A percentile compares a stretch with the other conserved stretches of the same genome.
phyloP scores from a whole-genome alignment of 2,329 filamentous ascomycete species.

The Aspergillus arachidicola region DNA sequence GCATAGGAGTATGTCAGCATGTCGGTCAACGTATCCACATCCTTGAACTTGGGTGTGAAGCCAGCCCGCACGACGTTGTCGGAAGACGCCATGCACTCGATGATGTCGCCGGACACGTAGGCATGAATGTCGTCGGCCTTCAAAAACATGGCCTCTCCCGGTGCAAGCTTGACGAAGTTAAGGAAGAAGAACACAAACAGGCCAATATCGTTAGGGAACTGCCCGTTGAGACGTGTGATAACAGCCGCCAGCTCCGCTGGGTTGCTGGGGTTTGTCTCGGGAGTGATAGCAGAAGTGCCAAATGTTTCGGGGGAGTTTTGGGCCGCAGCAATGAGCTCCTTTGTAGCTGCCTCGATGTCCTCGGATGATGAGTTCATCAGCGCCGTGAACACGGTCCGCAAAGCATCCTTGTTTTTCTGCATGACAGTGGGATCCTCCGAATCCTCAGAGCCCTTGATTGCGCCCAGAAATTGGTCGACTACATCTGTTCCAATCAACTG shows the following conservation, averaged over 20 bases:
- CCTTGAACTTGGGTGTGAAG: conserved; percentile 98
- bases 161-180: conserved; percentile 85
- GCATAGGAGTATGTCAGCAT: conserved; percentile 97
- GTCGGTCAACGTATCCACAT: conserved; percentile 81
- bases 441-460: conserved; percentile 59
- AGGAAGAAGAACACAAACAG: conserved; percentile 96
- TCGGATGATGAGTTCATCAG: conserved; percentile 78
- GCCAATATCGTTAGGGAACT: conserved; percentile 89
- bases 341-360: conserved; percentile 64
- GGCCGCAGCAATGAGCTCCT: conserved; percentile 72
- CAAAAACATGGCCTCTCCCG: conserved; percentile 94
- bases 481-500: conserved; percentile 61
- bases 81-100: conserved; percentile 99
- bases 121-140: conserved; percentile 97
- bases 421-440: conserved; percentile 49
- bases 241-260: conserved; percentile 72
- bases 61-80: conserved; percentile 98
- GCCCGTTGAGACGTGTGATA: conserved; percentile 72
- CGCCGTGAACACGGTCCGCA: conserved; percentile 74
- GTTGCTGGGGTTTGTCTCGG: conserved; percentile 39
- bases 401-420: conserved; percentile 72
- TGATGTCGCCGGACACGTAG: conserved; percentile 77
- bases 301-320: conserved; percentile 71
- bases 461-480: conserved; percentile 58
- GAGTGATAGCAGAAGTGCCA: conserved; percentile 54